These are phyloP conservation scores for Claviceps africana DNA, from an alignment of 2,329 filamentous ascomycete genomes.

Conservation along the genomic window DNA sequence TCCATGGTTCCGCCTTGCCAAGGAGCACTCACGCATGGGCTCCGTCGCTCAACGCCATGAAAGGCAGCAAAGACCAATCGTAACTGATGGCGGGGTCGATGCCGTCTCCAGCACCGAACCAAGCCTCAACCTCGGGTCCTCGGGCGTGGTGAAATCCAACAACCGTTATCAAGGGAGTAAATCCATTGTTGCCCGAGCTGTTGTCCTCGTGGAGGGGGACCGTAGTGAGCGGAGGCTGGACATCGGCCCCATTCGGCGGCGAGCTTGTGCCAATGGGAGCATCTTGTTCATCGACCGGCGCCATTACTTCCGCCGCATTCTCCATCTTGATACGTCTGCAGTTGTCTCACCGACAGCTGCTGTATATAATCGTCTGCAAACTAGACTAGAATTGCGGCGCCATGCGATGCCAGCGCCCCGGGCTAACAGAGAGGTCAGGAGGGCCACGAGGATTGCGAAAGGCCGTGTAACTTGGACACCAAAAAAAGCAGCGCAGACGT, in stretches of 20 bases:
- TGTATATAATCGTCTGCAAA: neutral
- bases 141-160: conserved; percentile 75
- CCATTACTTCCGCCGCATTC: neutral
- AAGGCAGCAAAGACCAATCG: conserved; percentile 83
- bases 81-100: conserved; percentile 68
- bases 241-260: conserved; percentile 13
- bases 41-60: conserved; percentile 93
- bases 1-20: neutral
- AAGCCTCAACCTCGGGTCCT: conserved; percentile 86
- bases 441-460: neutral
- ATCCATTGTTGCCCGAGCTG: conserved; percentile 24
- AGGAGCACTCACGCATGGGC: conserved; percentile 66
- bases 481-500: neutral
- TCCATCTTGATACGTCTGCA: neutral
- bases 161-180: conserved; percentile 59
- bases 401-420: neutral
- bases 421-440: neutral
- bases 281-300: neutral
- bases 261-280: conserved; percentile 2
- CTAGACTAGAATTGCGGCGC: neutral
- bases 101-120: conserved; percentile 66
- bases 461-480: neutral
- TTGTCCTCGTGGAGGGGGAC: conserved; percentile 18
- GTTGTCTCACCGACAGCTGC: neutral
- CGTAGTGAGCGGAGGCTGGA: conserved; percentile 19